Base-by-base conservation (phyloP, 1,139 yeast genomes). In the Lodderomyces parapsilosis region DNA sequence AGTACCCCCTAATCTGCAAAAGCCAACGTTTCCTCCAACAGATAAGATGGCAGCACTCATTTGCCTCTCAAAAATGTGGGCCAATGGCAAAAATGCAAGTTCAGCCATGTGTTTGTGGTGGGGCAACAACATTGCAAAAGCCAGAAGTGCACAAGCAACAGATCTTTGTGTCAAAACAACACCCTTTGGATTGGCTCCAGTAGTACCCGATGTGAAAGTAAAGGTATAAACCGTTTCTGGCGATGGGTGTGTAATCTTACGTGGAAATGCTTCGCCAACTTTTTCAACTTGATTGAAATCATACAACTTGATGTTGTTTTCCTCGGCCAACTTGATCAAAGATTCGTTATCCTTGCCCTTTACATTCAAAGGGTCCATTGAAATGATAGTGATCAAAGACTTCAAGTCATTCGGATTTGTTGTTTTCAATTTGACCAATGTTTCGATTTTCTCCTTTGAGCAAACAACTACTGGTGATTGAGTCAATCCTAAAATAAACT, bases 181-280 rank as follows among this genome's bases (percentile, higher is more conserved):
- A 2, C 76, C 76, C 50, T 69, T 70, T 9, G 76, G 74, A 34
- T 60, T 57, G 5, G 69, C 50, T 2, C 76, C 76, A 6, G 74
- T 68, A 8, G 76, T 70, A 13, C 76, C 76, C 2, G 73, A 67
- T 17, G 75, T 70, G 44, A 68, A 71, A 35, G 72, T 67, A 38
- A 71, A 65, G 27, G 76, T 67, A 47, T 58, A 70, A 23, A 66
- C 45, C 1, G 70, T 56, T 10, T 60, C 59, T 2, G 65, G 58
- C 4, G 39, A 50, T 13, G 74, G 73, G 4, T 63, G 57, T 27
- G 61, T 50, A 43, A 56, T 57, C 15, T 44, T 39, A 1, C 50
- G 35, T 5, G 65, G 65, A 40, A 61, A 59, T 28, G 60, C 46
- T 39, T 53, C 52, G 18, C 68, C 68, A 18, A 59, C 50, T 13